Evolutionary conservation across 805 yeast species (phyloP).

Genomic region (Zygoascus biomembranicola): DNA sequence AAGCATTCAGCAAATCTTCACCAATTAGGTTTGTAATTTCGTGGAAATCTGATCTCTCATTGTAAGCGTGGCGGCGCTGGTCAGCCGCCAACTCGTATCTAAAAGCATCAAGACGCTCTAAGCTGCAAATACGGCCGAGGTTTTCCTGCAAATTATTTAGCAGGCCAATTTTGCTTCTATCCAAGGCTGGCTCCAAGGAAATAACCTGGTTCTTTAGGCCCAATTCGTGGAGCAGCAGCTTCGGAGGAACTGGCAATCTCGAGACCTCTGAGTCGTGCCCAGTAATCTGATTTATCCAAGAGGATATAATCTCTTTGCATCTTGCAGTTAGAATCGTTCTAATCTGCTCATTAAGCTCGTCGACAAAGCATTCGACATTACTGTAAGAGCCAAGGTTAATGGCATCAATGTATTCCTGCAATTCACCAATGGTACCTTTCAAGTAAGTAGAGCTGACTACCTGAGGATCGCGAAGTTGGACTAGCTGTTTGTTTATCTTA

Average conservation of each 20-base stretch:
- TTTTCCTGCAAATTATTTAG: constrained; percentile 15
- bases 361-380: constrained; percentile 29
- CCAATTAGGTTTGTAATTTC: constrained; percentile 8
- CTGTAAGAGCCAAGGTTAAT: constrained; percentile 33
- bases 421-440: neutral
- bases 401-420: constrained; percentile 33
- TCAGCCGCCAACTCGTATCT: constrained; percentile 8
- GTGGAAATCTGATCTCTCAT: constrained; percentile 4
- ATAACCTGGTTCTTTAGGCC: constrained; percentile 23
- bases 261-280: neutral
- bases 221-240: constrained; percentile 19
- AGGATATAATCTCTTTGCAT: constrained; percentile 15
- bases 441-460: neutral
- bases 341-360: constrained; percentile 29
- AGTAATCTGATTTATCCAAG: constrained; percentile 20
- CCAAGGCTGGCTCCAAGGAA: constrained; percentile 22
- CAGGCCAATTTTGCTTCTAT: constrained; percentile 16
- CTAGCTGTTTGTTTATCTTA: neutral
- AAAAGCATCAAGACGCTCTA: constrained; percentile 13
- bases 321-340: constrained; percentile 25
- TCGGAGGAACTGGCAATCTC: constrained; percentile 2
- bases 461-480: neutral
- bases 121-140: constrained; percentile 9
- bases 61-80: neutral
- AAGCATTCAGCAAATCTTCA: constrained; percentile 17